Percentiles rank a stretch among this genome's conserved stretches.
phyloP scores from a whole-genome alignment of 352 stramenopile species.

The Pythium guiyangense region DNA sequence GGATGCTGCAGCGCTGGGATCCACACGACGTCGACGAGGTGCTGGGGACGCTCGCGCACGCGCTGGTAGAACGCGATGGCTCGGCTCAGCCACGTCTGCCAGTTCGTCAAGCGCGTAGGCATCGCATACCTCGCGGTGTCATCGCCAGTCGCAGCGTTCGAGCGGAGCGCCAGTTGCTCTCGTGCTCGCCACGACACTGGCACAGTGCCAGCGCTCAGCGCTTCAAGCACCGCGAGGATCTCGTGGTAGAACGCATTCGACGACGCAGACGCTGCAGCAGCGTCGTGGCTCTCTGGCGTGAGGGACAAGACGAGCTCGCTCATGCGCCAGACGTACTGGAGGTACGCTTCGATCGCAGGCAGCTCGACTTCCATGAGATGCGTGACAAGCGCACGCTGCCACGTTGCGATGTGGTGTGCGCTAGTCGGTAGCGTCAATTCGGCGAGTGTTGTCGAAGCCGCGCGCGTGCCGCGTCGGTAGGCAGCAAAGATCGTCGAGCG shows the following conservation, averaged over 20 bases:
- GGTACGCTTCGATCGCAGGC: slow-evolving; percentile 41
- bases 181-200: slow-evolving; percentile 7
- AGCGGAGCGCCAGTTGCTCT: neutral
- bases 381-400: slow-evolving; percentile 19
- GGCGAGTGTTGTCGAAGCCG: neutral
- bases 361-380: slow-evolving; percentile 44
- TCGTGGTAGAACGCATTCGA: slow-evolving; percentile 10
- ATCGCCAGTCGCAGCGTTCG: no score
- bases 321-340: slow-evolving; percentile 34
- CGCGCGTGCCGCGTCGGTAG: slow-evolving; percentile 22
- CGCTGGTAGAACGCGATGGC: slow-evolving; percentile 28
- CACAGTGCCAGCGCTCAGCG: slow-evolving; percentile 2
- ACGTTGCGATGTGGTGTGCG: neutral
- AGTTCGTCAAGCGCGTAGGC: slow-evolving; percentile 14
- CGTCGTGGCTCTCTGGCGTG: slow-evolving; percentile 12
- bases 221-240: slow-evolving; percentile 13
- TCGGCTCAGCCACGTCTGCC: slow-evolving; percentile 26
- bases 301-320: slow-evolving; percentile 34
- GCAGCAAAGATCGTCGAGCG: slow-evolving; percentile 32
- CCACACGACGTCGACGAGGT: slow-evolving; percentile 20
- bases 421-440: neutral
- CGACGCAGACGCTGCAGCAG: slow-evolving; percentile 9
- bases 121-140: slow-evolving; percentile 16
- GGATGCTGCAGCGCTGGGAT: slow-evolving; percentile 36
- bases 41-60: slow-evolving; percentile 15